Percentiles rank a stretch among this genome's conserved stretches.
Evolutionary conservation across 352 stramenopile genomes (phyloP).

Genomic region (Phytophthora hybrid): DNA sequence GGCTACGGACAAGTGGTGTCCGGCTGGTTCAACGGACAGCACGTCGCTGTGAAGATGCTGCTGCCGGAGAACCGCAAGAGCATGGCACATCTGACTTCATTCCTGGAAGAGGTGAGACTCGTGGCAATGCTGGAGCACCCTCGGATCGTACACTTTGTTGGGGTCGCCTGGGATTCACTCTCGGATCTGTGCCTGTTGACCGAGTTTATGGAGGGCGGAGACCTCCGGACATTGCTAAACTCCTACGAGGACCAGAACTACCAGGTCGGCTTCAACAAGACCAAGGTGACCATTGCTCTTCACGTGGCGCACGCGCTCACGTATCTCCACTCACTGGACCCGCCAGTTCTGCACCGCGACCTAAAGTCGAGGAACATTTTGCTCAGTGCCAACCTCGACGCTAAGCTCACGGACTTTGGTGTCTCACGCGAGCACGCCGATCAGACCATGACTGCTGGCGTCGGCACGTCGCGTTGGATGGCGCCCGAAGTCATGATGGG

Average conservation of each 20-base stretch:
- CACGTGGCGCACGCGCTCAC: conserved; percentile 36
- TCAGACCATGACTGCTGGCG: conserved; percentile 35
- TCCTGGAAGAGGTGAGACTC: conserved; percentile 41
- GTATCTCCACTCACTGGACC: conserved; percentile 42
- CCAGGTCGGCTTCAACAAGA: conserved; percentile 34
- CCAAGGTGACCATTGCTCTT: conserved; percentile 38
- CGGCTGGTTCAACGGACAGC: conserved; percentile 36
- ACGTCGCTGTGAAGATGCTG: conserved; percentile 44
- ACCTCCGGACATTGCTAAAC: conserved; percentile 26
- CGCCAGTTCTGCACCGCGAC: conserved; percentile 58
- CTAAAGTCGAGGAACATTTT: conserved; percentile 79
- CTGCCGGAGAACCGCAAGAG: conserved; percentile 38
- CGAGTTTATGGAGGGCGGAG: conserved; percentile 39
- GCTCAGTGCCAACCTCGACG: conserved; percentile 43
- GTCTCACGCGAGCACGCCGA: conserved; percentile 35
- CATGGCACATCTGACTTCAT: conserved; percentile 29
- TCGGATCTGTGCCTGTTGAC: conserved; percentile 37
- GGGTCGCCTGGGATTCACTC: conserved; percentile 40
- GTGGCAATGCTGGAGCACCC: conserved; percentile 34
- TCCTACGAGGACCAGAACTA: conserved; percentile 27
- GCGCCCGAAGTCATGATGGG: conserved; percentile 41
- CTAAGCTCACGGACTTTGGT: conserved; percentile 66
- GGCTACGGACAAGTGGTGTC: conserved; percentile 34
- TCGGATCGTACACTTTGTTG: conserved; percentile 35
- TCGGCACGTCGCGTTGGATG: conserved; percentile 44